Evolutionary conservation across 2,329 filamentous ascomycete genomes (phyloP), one percentile per base, ranked within the genome.

Genomic region (Pseudocercospora vitis): DNA sequence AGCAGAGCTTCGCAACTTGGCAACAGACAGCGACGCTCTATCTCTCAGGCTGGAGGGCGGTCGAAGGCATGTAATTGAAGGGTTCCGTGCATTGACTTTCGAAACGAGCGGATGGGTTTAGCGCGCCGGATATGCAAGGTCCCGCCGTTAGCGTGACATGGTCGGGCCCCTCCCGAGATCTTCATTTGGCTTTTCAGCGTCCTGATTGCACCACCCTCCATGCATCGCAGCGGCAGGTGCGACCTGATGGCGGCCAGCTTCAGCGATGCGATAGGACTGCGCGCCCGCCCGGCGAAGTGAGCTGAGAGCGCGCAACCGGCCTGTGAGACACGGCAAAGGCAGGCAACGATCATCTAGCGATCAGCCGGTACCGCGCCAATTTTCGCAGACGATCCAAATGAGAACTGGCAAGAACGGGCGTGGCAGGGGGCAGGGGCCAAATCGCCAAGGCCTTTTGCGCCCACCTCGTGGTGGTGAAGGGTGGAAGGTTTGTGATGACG

Each of bases 381-480:
- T 42, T 42, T 42, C 37, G 37, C 37, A 42, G 37, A 37, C n/a
- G 33, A 37, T 37, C 33, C 7, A 11, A 11, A 37, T 37, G 18
- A 18, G n/a, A 16, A 16, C 32, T 37, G 33, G 33, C 33, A 37
- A 9, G 14, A 18, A 37, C 19, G 32, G 32, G 14, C 14, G 19
- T 42, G 19, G 16, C 21, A 42, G 37, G 37, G 37, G 37, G 37
- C 21, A 18, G 21, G 37, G 37, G 21, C 18, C 37, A 9, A 26
- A 21, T 5, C 32, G 7, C 7, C 35, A 40, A 26, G 21, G 19
- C 12, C 21, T 42, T 21, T 42, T 42, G 21, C 37, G 21, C 21
- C 37, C 2, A n/a, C 37, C 37, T 42, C 37, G 37, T 42, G 37
- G 37, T n/a, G n/a, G n/a, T n/a, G n/a, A n/a, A n/a, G n/a, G n/a